Base-by-base conservation (phyloP, 345 rosid genomes). In the Bretschneidera sinensis region DNA sequence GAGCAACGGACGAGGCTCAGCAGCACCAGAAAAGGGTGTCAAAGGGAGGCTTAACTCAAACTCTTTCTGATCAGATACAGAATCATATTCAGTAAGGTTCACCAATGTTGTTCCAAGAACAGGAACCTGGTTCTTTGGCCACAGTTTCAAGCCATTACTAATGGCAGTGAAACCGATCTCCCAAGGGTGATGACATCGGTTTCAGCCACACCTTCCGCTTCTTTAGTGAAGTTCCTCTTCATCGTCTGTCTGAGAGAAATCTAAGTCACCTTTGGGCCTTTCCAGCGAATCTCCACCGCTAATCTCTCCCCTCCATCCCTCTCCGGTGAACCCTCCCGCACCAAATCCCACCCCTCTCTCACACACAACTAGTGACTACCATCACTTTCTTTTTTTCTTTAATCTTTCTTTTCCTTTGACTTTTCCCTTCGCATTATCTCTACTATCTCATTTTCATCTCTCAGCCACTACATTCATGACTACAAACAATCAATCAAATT, bases 271-370 rank as follows among this genome's bases (percentile, higher is more conserved):
- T 85, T 92, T 18, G 88, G 91, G 1, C 98, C 98, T 74, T 85
- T 92, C 98, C 98, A 92, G 5, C 89, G 80, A 78, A 92, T 71
- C 96, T 89, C 96, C 9, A 83, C 98, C 71, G 81, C 64, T 39
- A 89, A 71, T 73, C 43, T 78, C 65, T 73, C 86, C 39, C 54
- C 43, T 21, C 57, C 70, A 17, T 61, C 50, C 21, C 55, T 48
- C 71, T 65, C 67, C 55, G 65, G 64, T 17, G 39, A 54, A 43
- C 57, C 75, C 54, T 76, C 89, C 79, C 68, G 68, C 59, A 55
- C 78, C 80, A 68, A 91, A 81, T 83, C 94, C 80, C 80, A 85
- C 18, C 96, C 96, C 58, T 92, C 94, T n/a, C n/a, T n/a, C n/a
- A n/a, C n/a, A n/a, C n/a, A n/a, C n/a, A n/a, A n/a, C n/a, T n/a